Conservation (phyloP, 306 rosid species). For the Malus sieversii region DNA sequence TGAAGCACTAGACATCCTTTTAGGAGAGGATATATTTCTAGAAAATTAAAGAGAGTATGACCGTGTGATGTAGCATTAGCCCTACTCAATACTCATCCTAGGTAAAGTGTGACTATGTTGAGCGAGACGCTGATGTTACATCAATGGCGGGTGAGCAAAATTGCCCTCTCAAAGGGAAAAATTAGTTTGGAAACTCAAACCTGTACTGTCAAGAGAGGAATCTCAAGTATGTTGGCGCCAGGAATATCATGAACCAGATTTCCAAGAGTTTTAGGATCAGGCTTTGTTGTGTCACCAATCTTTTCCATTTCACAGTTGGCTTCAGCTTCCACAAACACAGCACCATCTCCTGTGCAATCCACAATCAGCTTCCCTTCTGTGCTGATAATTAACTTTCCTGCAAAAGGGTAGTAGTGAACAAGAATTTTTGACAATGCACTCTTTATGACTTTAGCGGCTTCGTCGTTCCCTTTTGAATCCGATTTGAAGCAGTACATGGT, state of each 20-base stretch:
- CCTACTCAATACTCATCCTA: not conserved
- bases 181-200: conserved; percentile 16
- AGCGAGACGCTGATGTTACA: not conserved
- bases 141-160: not conserved
- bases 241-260: conserved; percentile 64
- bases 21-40: not conserved
- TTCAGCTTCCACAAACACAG: conserved; percentile 78
- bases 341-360: conserved; percentile 70
- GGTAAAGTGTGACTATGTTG: not conserved
- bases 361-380: conserved; percentile 71
- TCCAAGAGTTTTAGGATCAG: conserved; percentile 53
- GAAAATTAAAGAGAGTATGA: not conserved
- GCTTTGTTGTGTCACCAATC: conserved; percentile 71
- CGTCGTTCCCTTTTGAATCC: conserved; percentile 45
- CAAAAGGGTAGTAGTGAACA: conserved; percentile 63
- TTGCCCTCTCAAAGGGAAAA: not conserved
- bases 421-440: conserved; percentile 55
- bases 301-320: conserved; percentile 49
- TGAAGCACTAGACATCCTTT: not conserved
- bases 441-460: conserved; percentile 40
- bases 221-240: conserved; percentile 65
- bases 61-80: not conserved
- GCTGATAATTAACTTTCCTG: conserved; percentile 51
- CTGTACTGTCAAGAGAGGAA: conserved; percentile 80
- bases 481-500: conserved; percentile 63